Conservation (phyloP, 352 stramenopile genomes). For the Pythium dissimile region DNA sequence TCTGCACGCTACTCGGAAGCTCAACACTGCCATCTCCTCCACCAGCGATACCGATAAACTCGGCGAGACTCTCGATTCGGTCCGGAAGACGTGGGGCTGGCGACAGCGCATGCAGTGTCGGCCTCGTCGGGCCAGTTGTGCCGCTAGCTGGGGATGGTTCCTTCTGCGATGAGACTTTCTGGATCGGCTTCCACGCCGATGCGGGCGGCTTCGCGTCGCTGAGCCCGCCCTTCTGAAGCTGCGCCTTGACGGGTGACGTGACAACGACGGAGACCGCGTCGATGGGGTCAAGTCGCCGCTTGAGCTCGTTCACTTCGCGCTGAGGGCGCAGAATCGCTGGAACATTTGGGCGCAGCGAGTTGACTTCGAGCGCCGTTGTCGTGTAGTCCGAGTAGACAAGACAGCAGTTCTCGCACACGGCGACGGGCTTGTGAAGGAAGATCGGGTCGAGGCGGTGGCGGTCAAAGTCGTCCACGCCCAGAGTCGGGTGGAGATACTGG, state of each 20-base stretch:
- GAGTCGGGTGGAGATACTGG: constrained; percentile 84
- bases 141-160: constrained; percentile 16
- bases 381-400: constrained; percentile 91
- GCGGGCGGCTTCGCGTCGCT: constrained; percentile 36
- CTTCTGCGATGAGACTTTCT: neutral
- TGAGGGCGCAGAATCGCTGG: constrained; percentile 65
- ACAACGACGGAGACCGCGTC: constrained; percentile 26
- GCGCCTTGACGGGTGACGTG: neutral
- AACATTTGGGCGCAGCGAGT: constrained; percentile 54
- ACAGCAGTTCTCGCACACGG: constrained; percentile 92
- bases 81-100: constrained; percentile 51
- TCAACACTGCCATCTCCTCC: neutral
- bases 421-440: constrained; percentile 92
- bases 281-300: constrained; percentile 36
- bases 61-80: constrained; percentile 52
- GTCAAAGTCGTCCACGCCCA: constrained; percentile 81
- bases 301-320: constrained; percentile 46
- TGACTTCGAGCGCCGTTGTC: constrained; percentile 67
- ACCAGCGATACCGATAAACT: constrained; percentile 17
- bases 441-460: constrained; percentile 90
- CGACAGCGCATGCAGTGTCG: constrained; percentile 23
- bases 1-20: no score
- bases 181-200: constrained; percentile 59
- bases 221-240: neutral
- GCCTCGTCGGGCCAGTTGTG: neutral